Evolutionary conservation across 1,284 basidiomycete genomes (phyloP), one percentile per base, ranked within the genome.

Genomic region (Heterobasidion irregulare): DNA sequence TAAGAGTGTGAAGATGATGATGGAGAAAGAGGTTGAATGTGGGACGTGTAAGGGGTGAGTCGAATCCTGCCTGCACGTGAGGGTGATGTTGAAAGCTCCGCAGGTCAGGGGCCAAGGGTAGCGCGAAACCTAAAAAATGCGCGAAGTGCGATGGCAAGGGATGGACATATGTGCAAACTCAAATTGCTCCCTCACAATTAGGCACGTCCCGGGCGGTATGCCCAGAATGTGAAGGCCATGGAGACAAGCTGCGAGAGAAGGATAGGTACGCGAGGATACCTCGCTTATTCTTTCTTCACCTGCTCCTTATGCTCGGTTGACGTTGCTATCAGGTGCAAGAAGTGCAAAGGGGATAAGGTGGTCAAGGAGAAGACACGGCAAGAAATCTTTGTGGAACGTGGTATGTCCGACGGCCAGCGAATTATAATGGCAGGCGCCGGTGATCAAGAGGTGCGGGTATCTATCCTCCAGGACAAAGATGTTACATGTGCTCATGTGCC

Each of bases 391-490:
- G 80, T 98, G 47, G 91, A 95, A 64, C 86, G 84, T 54, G 95
- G 95, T n/a, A 94, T 94, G 80, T 71, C 83, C 7, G 83, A 95
- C 64, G 82, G 85, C 6, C 86, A 97, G 66, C 76, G 88, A 51
- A 94, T 98, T 56, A 86, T 96, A 1, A 80, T 98, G 53, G 76
- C 84, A 15, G 94, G 92, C 16, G 92, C 94, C 56, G 95, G 92
- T 9, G 95, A 99, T 65, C 88, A 96, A 71, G 78, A 86, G 74
- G 94, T 93, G 65, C 61, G 54, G 51, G 44, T 44, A 46, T 61
- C 36, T 36, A 10, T 16, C 6, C 38, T 4, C 3, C 6, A 10
- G 8, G 7, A n/a, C 38, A 12, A 0, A 10, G 8, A 8, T 18
- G 1, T 8, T 16, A 38, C 18, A 47, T 18, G 6, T 5, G 9